Evolutionary conservation across 2,329 filamentous ascomycete species (phyloP), one percentile per base, ranked within the genome.

Genomic region (Chalaropsis thielavioides): DNA sequence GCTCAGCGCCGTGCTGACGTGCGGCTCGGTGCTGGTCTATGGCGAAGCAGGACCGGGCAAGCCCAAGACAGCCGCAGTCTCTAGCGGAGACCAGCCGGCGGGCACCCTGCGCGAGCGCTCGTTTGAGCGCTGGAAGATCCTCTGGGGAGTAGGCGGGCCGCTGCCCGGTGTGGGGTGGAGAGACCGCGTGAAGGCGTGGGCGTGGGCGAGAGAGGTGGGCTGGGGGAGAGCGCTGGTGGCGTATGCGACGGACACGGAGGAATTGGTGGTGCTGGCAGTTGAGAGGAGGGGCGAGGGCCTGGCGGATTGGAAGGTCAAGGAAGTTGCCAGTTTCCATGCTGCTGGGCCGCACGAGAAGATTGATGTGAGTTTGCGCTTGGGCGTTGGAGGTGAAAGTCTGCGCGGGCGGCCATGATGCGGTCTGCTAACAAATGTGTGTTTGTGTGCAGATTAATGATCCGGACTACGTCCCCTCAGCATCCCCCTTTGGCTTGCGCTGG

Each of bases 81-180:
- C 41, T 8, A 8, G 7, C 35, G 35, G 35, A 8, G 35, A 38
- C 35, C 5, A 38, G 35, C 35, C 61, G 4, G 46, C 69, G 44
- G 70, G 71, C 3, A 73, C 72, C 2, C 71, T 73, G 61, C 72
- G 75, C 8, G 72, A 72, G 10, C 74, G 76, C 17, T 73, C 75
- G 10, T 77, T 79, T 69, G 76, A 77, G 35, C 75, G 75, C 17
- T 84, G 82, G 81, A 74, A 77, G 64, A 75, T 80, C 0, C 74
- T 83, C 1, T 85, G 82, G 81, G 80, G 80, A 0, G 72, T 84
- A 2, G 82, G 82, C 6, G 80, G 78, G 49, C 76, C 76, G 2
- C 67, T 83, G 35, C 75, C 80, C 6, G 72, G 43, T 65, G 69
- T 35, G 68, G 74, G 0, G 72, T 72, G 17, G 69, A 68, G 65